phyloP scores from a whole-genome alignment of 768 basidiomycete genomes.

The Boletus fagicola region DNA sequence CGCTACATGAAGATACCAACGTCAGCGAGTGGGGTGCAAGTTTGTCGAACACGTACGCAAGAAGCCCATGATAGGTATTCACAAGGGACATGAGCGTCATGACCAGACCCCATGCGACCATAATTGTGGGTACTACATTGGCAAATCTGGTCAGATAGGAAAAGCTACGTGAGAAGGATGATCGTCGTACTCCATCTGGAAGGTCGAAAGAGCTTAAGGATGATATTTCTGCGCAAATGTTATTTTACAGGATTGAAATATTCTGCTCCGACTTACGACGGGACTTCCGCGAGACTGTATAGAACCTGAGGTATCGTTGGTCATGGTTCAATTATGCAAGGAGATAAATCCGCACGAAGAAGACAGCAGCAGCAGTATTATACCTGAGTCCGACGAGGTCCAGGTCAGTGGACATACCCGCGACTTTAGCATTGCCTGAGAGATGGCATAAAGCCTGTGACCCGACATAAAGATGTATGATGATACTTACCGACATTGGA shows the following conservation, averaged over 20 bases:
- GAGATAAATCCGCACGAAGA: not conserved
- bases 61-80: slow-evolving; percentile 30
- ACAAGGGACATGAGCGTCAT: slow-evolving; percentile 41
- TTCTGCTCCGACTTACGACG: not conserved
- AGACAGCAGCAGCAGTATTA: not conserved
- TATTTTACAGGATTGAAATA: not conserved
- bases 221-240: slow-evolving; percentile 34
- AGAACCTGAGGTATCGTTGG: not conserved
- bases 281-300: not conserved
- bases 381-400: not conserved
- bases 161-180: not conserved
- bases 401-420: not conserved
- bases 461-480: not conserved
- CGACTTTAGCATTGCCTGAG: not conserved
- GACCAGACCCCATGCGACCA: slow-evolving; percentile 40
- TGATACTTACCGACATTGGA: not conserved
- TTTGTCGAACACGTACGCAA: slow-evolving; percentile 27
- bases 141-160: slow-evolving; percentile 8
- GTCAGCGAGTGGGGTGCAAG: not conserved
- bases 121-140: slow-evolving; percentile 38
- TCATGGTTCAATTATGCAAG: not conserved
- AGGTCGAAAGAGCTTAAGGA: slow-evolving; percentile 36
- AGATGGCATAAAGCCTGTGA: not conserved
- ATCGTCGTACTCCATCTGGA: slow-evolving; percentile 36
- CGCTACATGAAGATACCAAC: slow-evolving; percentile 20